phyloP scores from a whole-genome alignment of 768 basidiomycete genomes.

The Pisolithus orientalis region DNA sequence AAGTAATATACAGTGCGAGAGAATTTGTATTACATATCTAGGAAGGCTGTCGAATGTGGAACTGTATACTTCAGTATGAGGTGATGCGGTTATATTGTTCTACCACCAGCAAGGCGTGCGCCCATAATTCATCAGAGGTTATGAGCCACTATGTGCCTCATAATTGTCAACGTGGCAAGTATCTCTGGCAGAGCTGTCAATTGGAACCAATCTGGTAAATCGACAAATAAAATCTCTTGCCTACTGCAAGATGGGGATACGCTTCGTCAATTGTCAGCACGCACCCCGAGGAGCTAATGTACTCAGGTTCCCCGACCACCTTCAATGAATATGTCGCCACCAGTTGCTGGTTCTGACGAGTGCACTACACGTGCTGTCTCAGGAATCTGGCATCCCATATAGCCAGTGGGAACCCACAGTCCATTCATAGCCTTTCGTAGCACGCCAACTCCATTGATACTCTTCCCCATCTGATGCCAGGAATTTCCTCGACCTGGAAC shows the following conservation, averaged over 20 bases:
- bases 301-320: conserved; percentile 47
- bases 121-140: conserved; percentile 26
- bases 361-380: conserved; percentile 39
- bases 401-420: conserved; percentile 36
- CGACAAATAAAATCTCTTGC: conserved; percentile 29
- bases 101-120: background rate
- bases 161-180: conserved; percentile 54
- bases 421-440: conserved; percentile 53
- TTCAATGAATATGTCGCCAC: conserved; percentile 61
- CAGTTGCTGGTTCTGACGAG: conserved; percentile 41
- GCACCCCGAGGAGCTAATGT: conserved; percentile 50
- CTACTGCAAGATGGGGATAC: conserved; percentile 49
- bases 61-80: background rate
- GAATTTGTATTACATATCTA: background rate
- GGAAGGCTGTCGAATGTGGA: background rate
- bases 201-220: background rate
- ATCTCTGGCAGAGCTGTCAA: conserved; percentile 33
- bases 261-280: conserved; percentile 59
- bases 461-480: conserved; percentile 51
- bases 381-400: background rate
- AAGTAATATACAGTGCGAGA: background rate
- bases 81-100: background rate
- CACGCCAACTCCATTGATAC: conserved; percentile 54
- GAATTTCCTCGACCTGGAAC: conserved; percentile 46
- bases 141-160: conserved; percentile 54